A percentile compares a stretch with the other conserved stretches of the same genome.
phyloP scores from a whole-genome alignment of 2,329 filamentous ascomycete species.

The Clonostachys rosea region DNA sequence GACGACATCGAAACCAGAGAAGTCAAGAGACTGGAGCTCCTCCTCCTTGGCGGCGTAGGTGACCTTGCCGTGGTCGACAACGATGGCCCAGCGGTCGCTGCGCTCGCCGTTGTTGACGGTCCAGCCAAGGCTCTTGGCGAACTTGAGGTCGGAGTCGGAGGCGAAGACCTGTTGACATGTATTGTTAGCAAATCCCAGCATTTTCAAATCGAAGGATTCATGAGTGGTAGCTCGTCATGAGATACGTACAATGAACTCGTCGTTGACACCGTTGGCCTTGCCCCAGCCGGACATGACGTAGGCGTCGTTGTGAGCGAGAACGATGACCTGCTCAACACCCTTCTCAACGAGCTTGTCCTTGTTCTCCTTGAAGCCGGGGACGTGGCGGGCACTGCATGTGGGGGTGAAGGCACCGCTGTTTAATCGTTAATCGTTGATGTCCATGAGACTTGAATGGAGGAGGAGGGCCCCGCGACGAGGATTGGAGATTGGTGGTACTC shows the following conservation, averaged over 20 bases:
- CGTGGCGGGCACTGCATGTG: conserved; percentile 75
- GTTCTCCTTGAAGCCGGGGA: conserved; percentile 76
- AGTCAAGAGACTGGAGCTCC: conserved; percentile 36
- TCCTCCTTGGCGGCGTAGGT: conserved; percentile 73
- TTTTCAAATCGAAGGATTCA: not conserved
- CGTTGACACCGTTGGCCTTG: conserved; percentile 78
- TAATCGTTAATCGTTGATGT: no score
- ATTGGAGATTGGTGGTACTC: no score
- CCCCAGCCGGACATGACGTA: conserved; percentile 88
- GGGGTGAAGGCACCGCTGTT: conserved; percentile 72
- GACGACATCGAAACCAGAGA: conserved; percentile 48
- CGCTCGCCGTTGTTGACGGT: conserved; percentile 56
- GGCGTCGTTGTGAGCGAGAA: conserved; percentile 80
- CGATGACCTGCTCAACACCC: conserved; percentile 76
- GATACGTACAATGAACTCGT: conserved; percentile 54
- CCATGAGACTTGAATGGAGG: no score
- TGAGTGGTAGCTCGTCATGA: not conserved
- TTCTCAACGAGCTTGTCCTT: conserved; percentile 67
- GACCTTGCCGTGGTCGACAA: conserved; percentile 81
- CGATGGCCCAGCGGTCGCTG: conserved; percentile 74
- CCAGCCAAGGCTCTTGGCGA: conserved; percentile 79
- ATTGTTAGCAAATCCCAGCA: not conserved
- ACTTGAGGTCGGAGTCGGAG: conserved; percentile 63
- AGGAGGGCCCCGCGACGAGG: no score
- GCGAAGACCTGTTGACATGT: conserved; percentile 58